Percentiles rank a stretch among this genome's conserved stretches.
phyloP scores from a whole-genome alignment of 139 green algal genomes.

The Coelastrella sp. region DNA sequence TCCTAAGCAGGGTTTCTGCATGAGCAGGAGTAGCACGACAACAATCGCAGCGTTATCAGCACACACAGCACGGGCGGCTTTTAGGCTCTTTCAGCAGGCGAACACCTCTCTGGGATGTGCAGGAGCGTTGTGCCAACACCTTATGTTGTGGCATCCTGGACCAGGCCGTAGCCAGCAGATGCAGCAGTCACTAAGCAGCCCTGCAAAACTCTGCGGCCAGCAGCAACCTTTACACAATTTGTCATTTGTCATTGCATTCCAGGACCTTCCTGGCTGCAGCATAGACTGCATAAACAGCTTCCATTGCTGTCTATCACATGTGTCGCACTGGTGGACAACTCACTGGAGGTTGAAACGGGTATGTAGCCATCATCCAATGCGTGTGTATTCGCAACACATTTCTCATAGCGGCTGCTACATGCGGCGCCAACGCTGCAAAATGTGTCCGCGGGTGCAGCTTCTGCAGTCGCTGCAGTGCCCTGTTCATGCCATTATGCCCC shows the following conservation, averaged over 20 bases:
- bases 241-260: too few relatives aligned
- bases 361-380: constrained; percentile 47
- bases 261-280: too few relatives aligned
- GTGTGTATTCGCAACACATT: constrained; percentile 25
- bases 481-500: constrained; percentile 48
- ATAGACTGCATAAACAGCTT: neutral
- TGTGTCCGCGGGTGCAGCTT: constrained; percentile 33
- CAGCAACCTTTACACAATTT: too few relatives aligned
- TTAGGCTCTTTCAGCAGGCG: too few relatives aligned
- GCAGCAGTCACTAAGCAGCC: too few relatives aligned
- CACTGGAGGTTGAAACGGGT: neutral
- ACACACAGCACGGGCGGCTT: too few relatives aligned
- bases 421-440: constrained; percentile 44
- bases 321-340: neutral
- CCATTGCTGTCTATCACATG: neutral
- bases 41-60: too few relatives aligned
- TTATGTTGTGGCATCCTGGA: too few relatives aligned
- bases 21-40: neutral
- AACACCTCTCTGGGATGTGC: too few relatives aligned
- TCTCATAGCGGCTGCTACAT: constrained; percentile 28
- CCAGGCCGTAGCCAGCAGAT: too few relatives aligned
- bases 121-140: too few relatives aligned
- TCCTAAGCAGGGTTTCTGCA: constrained; percentile 15
- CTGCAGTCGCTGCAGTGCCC: constrained; percentile 34
- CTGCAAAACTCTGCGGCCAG: too few relatives aligned